These are phyloP conservation scores for Clathrus columnatus DNA, from an alignment of 768 basidiomycete species.

Conservation along the genomic window DNA sequence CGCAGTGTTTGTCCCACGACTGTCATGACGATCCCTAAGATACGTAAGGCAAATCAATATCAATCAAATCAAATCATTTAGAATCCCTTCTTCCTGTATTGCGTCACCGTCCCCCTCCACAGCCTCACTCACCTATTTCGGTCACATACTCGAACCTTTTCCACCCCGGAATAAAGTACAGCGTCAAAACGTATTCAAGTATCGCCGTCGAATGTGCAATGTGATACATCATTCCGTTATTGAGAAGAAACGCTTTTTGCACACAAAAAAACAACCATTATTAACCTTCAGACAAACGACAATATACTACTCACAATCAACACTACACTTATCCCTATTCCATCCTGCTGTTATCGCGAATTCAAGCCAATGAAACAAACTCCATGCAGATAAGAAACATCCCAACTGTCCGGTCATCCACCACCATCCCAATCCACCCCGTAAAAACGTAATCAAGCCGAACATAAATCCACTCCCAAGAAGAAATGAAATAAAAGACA, in stretches of 20 bases:
- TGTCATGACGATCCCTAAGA: conserved; percentile 55
- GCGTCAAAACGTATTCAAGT: conserved; percentile 65
- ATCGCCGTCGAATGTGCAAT: conserved; percentile 73
- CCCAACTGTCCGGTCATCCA: conserved; percentile 73
- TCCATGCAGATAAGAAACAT: conserved; percentile 76
- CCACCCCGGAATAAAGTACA: conserved; percentile 55
- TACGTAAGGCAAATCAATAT: neutral
- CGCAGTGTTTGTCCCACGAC: conserved; percentile 69
- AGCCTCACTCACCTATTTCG: conserved; percentile 38
- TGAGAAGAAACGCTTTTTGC: conserved; percentile 78
- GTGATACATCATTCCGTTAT: conserved; percentile 83
- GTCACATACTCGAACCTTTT: conserved; percentile 57
- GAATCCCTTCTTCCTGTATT: neutral
- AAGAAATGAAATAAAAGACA: conserved; percentile 71
- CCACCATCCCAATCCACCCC: conserved; percentile 39
- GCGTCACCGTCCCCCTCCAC: neutral
- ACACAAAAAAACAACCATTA: no score
- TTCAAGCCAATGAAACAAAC: conserved; percentile 87
- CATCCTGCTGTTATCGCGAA: conserved; percentile 94
- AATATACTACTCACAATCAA: conserved; percentile 93
- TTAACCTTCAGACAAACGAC: no score
- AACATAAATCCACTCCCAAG: conserved; percentile 66
- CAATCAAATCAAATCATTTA: conserved; percentile 1
- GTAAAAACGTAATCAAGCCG: conserved; percentile 41
- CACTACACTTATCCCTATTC: conserved; percentile 86